Evolutionary conservation across 1,284 basidiomycete species (phyloP).

Genomic region (Exobasidium cylindrosporum): DNA sequence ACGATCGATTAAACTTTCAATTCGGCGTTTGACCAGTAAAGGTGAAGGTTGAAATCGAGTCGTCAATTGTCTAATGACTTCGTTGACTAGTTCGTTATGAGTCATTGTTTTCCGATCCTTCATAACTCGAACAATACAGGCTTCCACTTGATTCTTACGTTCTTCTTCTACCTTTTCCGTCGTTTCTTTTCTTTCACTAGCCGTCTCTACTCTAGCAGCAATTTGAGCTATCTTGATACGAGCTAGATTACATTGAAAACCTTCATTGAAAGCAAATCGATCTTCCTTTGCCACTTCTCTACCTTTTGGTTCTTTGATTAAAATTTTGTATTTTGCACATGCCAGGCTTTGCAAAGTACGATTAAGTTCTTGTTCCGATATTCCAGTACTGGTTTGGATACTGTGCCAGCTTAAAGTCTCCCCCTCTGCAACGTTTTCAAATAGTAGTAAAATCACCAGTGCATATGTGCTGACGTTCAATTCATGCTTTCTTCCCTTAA

Average conservation of each 20-base stretch:
- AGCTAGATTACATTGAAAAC: slow-evolving; percentile 76
- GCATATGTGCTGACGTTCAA: slow-evolving; percentile 90
- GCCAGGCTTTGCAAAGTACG: slow-evolving; percentile 92
- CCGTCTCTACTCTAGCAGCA: slow-evolving; percentile 77
- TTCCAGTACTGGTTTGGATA: slow-evolving; percentile 51
- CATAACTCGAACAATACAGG: slow-evolving; percentile 93
- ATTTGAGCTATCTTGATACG: slow-evolving; percentile 93
- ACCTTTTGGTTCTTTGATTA: slow-evolving; percentile 85
- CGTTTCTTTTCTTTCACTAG: slow-evolving; percentile 86
- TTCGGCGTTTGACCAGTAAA: slow-evolving; percentile 83
- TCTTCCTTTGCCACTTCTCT: slow-evolving; percentile 75
- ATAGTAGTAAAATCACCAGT: slow-evolving; percentile 81
- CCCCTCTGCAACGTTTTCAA: slow-evolving; percentile 58
- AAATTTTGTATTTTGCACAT: slow-evolving; percentile 90
- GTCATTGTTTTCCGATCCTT: slow-evolving; percentile 87
- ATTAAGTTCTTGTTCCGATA: slow-evolving; percentile 76
- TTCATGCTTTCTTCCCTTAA: slow-evolving; percentile 79
- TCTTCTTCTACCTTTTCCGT: slow-evolving; percentile 88
- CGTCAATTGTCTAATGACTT: slow-evolving; percentile 81
- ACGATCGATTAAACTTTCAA: slow-evolving; percentile 85
- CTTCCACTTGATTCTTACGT: slow-evolving; percentile 79
- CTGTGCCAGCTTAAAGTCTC: slow-evolving; percentile 26
- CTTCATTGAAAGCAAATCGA: slow-evolving; percentile 81
- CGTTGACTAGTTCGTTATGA: slow-evolving; percentile 85
- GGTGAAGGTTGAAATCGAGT: slow-evolving; percentile 83